Percentiles rank a stretch among this genome's conserved stretches.
phyloP scores from a whole-genome alignment of 768 basidiomycete species.

The Atractiella rhizophila region DNA sequence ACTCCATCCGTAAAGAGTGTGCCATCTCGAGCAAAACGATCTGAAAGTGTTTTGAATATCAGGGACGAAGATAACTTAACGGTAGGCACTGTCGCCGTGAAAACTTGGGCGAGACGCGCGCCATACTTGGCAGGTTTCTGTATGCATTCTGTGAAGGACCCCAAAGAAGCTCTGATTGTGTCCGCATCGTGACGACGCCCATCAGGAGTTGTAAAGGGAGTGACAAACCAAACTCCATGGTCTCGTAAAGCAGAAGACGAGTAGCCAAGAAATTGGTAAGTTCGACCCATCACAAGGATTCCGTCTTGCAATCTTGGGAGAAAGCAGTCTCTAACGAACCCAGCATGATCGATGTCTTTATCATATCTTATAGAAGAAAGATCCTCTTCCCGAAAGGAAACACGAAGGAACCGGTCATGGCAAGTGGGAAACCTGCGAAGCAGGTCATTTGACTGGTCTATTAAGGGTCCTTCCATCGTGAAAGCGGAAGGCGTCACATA shows the following conservation, averaged over 20 bases:
- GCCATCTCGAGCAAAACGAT: conserved; percentile 27
- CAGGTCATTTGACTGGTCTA: conserved; percentile 52
- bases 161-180: conserved; percentile 36
- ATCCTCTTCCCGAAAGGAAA: conserved; percentile 66
- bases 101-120: conserved; percentile 57
- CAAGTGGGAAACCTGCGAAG: conserved; percentile 40
- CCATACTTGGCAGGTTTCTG: conserved; percentile 45
- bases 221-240: conserved; percentile 28
- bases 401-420: conserved; percentile 48
- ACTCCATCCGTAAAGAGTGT: conserved; percentile 41
- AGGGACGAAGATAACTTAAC: conserved; percentile 33
- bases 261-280: conserved; percentile 5
- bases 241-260: conserved; percentile 6
- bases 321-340: conserved; percentile 36
- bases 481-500: not conserved
- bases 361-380: conserved; percentile 36
- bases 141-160: conserved; percentile 36
- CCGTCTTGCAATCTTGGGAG: conserved; percentile 36
- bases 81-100: conserved; percentile 54
- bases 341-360: conserved; percentile 35
- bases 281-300: conserved; percentile 24
- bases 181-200: conserved; percentile 31
- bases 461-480: conserved; percentile 7
- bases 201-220: conserved; percentile 32
- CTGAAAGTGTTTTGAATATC: conserved; percentile 36